Base-by-base conservation (phyloP, 1,284 basidiomycete species). In the Termitomyces sp. region DNA sequence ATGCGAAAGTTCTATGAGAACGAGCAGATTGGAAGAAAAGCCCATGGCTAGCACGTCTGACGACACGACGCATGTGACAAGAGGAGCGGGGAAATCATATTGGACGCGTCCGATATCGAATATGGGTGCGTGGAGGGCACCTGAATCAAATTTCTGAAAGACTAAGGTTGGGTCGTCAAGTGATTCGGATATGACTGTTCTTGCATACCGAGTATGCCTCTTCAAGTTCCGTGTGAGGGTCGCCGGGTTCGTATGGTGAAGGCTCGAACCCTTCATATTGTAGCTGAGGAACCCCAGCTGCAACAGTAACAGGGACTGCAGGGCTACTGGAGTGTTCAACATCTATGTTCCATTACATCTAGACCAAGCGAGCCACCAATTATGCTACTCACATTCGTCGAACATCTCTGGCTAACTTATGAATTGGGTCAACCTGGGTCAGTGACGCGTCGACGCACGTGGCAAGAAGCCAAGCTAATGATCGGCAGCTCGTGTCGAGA, bases 31-130 rank as follows among this genome's bases (percentile, higher is more conserved):
- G 33, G 88, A 87, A n/a, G 79, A 71, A 1, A 93, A 73, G 0
- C 84, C 91, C 82, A 95, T 92, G 49, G 84, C 86, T 47, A 97
- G 80, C 62, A 91, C 76, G 68, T 96, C 93, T 46, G 89, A 93
- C 55, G 86, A 86, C 51, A 94, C 88, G 16, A 84, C 86, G 42
- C 97, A 80, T 46, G 85, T 82, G 34, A 90, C 70, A 21, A 97
- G 78, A 18, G 86, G 78, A 1, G 91, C 88, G 16, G 92, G 88
- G 33, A 93, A 86, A 1, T 87, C 82, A 67, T 90, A 94, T 71
- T 97, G 94, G 9, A 97, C 93, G 57, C 85, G 79, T 46, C 86
- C 88, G 14, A 95, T 80, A 55, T 90, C 86, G 71, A 95, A 94
- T 58, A 94, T 79, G 9, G 90, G 86, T 8, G 79, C 70, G 11